Conservation (phyloP, 345 rosid species). For the Eucalyptus paniculata region DNA sequence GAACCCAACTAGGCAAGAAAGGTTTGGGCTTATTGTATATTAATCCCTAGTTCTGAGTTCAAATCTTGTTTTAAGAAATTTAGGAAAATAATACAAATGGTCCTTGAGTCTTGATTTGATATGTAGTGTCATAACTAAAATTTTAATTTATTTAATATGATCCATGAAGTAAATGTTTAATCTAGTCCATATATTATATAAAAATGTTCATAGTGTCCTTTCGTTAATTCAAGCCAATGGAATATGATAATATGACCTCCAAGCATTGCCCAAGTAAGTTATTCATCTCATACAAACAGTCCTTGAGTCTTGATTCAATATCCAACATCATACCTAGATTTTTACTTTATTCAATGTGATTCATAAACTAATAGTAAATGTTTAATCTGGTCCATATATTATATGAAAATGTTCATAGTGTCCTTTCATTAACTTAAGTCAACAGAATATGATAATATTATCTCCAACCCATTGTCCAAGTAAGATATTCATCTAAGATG, state of each 20-base stretch:
- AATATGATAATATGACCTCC: accelerated
- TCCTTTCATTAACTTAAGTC: accelerated
- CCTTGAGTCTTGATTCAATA: too few relatives aligned
- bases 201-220: too few relatives aligned
- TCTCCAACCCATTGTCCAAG: accelerated
- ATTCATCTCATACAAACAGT: too few relatives aligned
- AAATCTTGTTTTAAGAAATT: not conserved
- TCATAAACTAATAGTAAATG: too few relatives aligned
- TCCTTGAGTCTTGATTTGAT: accelerated
- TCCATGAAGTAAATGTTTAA: too few relatives aligned
- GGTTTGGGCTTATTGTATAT: not conserved
- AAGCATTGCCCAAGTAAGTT: too few relatives aligned
- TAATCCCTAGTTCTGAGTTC: too few relatives aligned
- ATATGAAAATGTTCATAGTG: too few relatives aligned
- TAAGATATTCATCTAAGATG: too few relatives aligned
- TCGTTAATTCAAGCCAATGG: accelerated
- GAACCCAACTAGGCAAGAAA: not conserved
- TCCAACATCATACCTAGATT: too few relatives aligned
- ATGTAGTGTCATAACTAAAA: accelerated
- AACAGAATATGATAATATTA: accelerated
- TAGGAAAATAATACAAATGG: not conserved
- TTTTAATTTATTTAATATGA: not conserved
- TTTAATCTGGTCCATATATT: too few relatives aligned
- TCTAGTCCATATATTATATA: too few relatives aligned
- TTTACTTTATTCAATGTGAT: accelerated